phyloP scores from a whole-genome alignment of 2,329 filamentous ascomycete genomes.

The Huntiella bhutanensis region DNA sequence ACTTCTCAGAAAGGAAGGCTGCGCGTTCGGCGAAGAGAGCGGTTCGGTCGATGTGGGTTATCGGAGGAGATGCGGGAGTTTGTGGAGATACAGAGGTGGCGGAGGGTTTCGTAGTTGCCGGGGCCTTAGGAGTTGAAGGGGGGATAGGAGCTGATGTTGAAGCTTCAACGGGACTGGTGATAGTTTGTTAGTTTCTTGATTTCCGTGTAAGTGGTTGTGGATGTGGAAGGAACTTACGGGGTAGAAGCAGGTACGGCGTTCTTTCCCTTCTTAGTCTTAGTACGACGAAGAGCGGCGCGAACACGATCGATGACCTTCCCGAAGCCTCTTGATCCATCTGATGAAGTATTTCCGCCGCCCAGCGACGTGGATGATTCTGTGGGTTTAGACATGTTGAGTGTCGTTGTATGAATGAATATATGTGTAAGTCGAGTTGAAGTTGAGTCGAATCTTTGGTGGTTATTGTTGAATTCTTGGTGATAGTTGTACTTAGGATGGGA shows the following conservation, averaged over 20 bases:
- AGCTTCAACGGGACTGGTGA: too few species aligned
- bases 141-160: neutral
- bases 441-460: too few species aligned
- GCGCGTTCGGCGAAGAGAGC: constrained; percentile 38
- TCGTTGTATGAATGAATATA: neutral
- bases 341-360: neutral
- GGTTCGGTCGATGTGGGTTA: constrained; percentile 17
- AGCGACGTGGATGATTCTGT: neutral
- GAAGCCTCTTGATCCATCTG: neutral
- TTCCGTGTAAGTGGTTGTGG: too few species aligned
- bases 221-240: neutral
- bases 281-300: neutral
- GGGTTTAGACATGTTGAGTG: neutral
- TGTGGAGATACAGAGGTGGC: neutral
- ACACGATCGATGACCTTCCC: neutral
- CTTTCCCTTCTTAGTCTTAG: neutral
- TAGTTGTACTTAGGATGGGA: too few species aligned
- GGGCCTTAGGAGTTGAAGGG: neutral
- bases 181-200: too few species aligned
- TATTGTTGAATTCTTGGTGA: too few species aligned
- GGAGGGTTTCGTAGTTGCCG: neutral
- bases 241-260: neutral
- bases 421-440: too few species aligned
- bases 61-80: neutral
- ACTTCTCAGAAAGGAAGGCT: constrained; percentile 34